Evolutionary conservation across 2,329 filamentous ascomycete species (phyloP).

Genomic region (Lanzia echinophila): DNA sequence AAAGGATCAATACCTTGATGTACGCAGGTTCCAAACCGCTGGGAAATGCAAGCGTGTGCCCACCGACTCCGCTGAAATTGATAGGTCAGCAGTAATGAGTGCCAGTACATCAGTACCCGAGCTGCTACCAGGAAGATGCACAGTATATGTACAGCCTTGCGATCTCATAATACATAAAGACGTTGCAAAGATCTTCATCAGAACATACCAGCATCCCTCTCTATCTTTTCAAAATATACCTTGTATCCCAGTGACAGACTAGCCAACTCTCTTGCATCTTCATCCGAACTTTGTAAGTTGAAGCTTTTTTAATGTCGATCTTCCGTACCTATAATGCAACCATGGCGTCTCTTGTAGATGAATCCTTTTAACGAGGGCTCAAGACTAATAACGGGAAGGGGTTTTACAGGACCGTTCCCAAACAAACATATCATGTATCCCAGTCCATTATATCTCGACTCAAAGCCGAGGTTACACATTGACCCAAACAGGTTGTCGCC

Average conservation of each 20-base stretch:
- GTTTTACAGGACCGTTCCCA: conserved; percentile 6
- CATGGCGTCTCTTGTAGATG: neutral
- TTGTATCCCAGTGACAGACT: neutral
- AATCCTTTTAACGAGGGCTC: conserved; percentile 1
- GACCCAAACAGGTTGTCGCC: neutral
- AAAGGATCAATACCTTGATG: neutral
- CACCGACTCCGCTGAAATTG: neutral
- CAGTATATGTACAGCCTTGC: neutral
- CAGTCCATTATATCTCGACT: neutral
- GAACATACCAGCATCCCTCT: neutral
- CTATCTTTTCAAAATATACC: neutral
- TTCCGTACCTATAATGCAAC: neutral
- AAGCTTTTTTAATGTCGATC: neutral
- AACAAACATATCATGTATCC: conserved; percentile 1
- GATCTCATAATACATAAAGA: neutral
- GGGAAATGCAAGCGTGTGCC: neutral
- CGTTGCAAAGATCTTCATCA: neutral
- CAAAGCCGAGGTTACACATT: neutral
- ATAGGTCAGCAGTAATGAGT: neutral
- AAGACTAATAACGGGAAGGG: conserved; percentile 6
- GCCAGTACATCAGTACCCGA: neutral
- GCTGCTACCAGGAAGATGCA: neutral
- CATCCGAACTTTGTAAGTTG: neutral
- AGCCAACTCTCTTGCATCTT: neutral
- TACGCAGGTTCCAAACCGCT: neutral